Evolutionary conservation across 495 filamentous ascomycete species (phyloP).

Genomic region (Stereocaulon alpinum): DNA sequence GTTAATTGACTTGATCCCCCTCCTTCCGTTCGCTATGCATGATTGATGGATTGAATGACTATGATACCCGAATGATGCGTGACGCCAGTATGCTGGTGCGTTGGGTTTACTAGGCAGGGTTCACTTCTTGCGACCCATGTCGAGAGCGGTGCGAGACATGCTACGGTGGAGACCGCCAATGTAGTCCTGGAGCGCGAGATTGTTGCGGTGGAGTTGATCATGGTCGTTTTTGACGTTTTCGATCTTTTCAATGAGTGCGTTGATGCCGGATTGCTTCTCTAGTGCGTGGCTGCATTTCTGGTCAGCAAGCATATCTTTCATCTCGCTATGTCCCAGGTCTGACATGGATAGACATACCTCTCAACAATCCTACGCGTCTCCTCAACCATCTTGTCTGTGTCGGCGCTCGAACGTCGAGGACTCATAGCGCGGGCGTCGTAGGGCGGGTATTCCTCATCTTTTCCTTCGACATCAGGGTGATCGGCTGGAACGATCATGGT

Average conservation of each 20-base stretch:
- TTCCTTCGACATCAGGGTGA: slow-evolving; percentile 53
- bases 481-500: slow-evolving; percentile 74
- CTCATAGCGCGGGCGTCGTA: slow-evolving; percentile 93
- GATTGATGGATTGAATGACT: too few relatives aligned
- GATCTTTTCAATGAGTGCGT: slow-evolving; percentile 81
- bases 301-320: slow-evolving; percentile 29
- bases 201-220: slow-evolving; percentile 87
- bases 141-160: slow-evolving; percentile 30
- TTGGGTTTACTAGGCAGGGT: neutral
- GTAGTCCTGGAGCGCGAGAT: slow-evolving; percentile 89
- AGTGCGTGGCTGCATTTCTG: slow-evolving; percentile 60
- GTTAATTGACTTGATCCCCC: too few relatives aligned
- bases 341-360: slow-evolving; percentile 38
- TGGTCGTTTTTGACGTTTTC: slow-evolving; percentile 91
- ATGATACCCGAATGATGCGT: too few relatives aligned
- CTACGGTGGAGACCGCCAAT: slow-evolving; percentile 45
- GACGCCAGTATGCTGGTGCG: neutral
- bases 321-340: slow-evolving; percentile 21
- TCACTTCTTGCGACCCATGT: slow-evolving; percentile 9
- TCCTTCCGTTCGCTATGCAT: too few relatives aligned
- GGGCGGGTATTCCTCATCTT: slow-evolving; percentile 60
- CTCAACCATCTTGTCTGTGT: slow-evolving; percentile 73
- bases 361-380: slow-evolving; percentile 61
- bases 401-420: slow-evolving; percentile 78
- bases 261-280: slow-evolving; percentile 73